phyloP scores from a whole-genome alignment of 306 rosid species.

The Casuarina cunninghamiana region DNA sequence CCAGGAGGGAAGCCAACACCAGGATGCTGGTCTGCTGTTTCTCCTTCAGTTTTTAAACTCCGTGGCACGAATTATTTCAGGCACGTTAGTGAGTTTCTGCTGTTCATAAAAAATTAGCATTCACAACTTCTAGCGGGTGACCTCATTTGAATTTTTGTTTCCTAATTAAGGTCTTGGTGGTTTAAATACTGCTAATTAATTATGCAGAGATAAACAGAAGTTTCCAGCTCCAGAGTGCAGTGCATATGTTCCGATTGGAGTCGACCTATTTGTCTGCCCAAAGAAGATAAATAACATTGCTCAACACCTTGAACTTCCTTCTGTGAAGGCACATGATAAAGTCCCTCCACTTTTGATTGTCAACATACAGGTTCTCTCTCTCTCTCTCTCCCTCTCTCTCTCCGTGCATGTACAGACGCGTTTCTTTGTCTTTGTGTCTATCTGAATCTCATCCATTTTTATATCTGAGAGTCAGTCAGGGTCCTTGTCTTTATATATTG shows the following conservation, averaged over 20 bases:
- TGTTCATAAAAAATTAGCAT: constrained; percentile 6
- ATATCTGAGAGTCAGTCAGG: background rate
- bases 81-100: constrained; percentile 42
- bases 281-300: constrained; percentile 81
- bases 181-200: constrained; percentile 17
- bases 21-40: constrained; percentile 65
- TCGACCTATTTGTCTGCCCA: constrained; percentile 67
- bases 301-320: constrained; percentile 83
- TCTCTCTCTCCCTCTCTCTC: background rate
- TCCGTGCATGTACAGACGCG: background rate
- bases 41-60: constrained; percentile 78
- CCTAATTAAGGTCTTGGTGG: background rate
- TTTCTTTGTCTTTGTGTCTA: background rate
- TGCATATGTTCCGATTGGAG: constrained; percentile 84
- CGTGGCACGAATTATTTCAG: constrained; percentile 79
- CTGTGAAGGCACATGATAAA: constrained; percentile 43
- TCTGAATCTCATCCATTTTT: too few relatives aligned
- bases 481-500: background rate
- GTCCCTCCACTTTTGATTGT: constrained; percentile 79
- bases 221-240: constrained; percentile 56
- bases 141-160: constrained; percentile 8
- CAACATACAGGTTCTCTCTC: constrained; percentile 71
- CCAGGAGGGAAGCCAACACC: constrained; percentile 48
- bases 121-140: background rate
- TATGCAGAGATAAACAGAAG: constrained; percentile 73